These are phyloP conservation scores for Acorus calamus DNA, from an alignment of 106 monocot species.

Conservation along the genomic window DNA sequence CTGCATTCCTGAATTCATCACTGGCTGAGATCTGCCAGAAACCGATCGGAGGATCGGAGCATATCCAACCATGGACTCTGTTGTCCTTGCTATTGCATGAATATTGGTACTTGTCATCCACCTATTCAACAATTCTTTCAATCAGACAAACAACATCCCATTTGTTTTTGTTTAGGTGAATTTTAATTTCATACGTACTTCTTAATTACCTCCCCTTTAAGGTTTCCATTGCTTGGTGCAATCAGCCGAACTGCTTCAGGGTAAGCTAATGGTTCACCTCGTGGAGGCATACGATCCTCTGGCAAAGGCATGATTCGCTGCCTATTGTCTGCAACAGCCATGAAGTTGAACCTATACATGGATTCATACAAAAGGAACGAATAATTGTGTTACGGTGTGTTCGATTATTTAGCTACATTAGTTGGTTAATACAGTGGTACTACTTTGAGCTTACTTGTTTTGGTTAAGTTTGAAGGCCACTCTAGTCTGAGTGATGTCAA, in stretches of 20 bases:
- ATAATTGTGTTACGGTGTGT: no score
- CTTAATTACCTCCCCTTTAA: conserved; percentile 45
- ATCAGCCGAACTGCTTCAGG: conserved; percentile 55
- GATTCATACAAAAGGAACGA: no score
- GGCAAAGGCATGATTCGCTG: conserved; percentile 76
- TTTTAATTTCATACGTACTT: conserved; percentile 13
- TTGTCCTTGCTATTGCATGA: conserved; percentile 71
- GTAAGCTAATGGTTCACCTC: conserved; percentile 49
- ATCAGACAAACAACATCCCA: neutral
- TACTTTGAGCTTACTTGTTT: neutral
- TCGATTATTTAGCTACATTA: no score
- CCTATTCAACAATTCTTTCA: conserved; percentile 26
- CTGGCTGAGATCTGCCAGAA: conserved; percentile 92
- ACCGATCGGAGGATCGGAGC: conserved; percentile 40
- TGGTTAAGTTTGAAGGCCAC: conserved; percentile 11
- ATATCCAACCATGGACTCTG: conserved; percentile 80
- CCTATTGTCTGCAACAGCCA: conserved; percentile 56
- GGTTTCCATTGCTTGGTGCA: conserved; percentile 42
- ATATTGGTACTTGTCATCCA: conserved; percentile 97
- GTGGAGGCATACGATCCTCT: conserved; percentile 47
- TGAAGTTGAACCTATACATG: conserved; percentile 53
- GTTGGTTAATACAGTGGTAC: no score
- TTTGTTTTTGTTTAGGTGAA: neutral
- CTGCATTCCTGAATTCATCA: conserved; percentile 78
- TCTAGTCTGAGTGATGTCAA: conserved; percentile 7